phyloP scores from a whole-genome alignment of 805 yeast genomes.

The Pichia thaimueangensis region DNA sequence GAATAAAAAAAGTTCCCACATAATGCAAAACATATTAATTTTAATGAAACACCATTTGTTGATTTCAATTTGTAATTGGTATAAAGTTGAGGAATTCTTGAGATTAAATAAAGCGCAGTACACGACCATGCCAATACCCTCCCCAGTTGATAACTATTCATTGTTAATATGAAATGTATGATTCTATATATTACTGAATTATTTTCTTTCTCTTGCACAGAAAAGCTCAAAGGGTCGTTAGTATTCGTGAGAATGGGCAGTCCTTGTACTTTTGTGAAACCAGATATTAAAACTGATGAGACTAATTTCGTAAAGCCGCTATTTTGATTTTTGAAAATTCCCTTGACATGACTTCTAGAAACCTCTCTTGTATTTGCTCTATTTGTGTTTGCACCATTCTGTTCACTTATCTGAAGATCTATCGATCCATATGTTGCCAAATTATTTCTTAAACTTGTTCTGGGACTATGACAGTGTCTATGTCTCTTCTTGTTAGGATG shows the following conservation, averaged over 20 bases:
- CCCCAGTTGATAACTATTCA: constrained; percentile 21
- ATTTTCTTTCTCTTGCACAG: constrained; percentile 13
- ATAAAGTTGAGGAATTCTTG: constrained; percentile 47
- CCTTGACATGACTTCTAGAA: constrained; percentile 3
- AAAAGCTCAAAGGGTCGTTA: neutral
- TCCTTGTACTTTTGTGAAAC: constrained; percentile 24
- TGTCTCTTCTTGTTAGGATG: constrained; percentile 17
- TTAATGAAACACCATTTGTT: constrained; percentile 45
- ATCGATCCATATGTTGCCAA: constrained; percentile 13
- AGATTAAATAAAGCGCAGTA: constrained; percentile 40
- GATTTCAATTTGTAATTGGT: constrained; percentile 41
- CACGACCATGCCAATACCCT: constrained; percentile 45
- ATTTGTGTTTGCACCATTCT: neutral
- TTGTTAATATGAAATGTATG: constrained; percentile 13
- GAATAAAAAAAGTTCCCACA: constrained; percentile 47
- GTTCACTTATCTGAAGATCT: neutral
- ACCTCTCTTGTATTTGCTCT: neutral
- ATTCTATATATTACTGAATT: constrained; percentile 21
- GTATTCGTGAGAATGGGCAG: too few relatives aligned
- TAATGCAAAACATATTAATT: constrained; percentile 43
- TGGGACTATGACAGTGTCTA: constrained; percentile 20
- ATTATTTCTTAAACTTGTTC: constrained; percentile 20
- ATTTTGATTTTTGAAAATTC: constrained; percentile 1
- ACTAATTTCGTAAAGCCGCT: constrained; percentile 5
- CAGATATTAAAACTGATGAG: constrained; percentile 19